Conservation (phyloP, 352 stramenopile species). For the Pseudoperonospora humuli region DNA sequence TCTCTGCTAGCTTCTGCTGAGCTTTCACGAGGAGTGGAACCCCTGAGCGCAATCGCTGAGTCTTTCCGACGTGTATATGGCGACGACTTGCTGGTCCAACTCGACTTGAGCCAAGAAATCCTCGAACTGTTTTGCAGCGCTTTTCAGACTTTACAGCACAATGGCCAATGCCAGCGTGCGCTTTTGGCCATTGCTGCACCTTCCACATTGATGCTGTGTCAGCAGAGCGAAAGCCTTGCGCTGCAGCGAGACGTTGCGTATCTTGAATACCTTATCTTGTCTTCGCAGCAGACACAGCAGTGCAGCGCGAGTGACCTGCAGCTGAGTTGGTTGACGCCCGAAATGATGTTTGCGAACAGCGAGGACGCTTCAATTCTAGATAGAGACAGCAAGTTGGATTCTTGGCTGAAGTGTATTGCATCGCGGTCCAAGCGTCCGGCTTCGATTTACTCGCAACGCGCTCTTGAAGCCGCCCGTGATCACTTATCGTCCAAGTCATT, state of each 20-base stretch:
- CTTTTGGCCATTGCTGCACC: conserved; percentile 21
- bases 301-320: conserved; percentile 16
- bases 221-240: conserved; percentile 42
- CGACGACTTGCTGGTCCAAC: conserved; percentile 30
- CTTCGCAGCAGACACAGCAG: conserved; percentile 8
- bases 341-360: conserved; percentile 3
- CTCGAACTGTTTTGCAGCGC: conserved; percentile 30
- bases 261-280: conserved; percentile 50
- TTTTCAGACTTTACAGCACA: conserved; percentile 18
- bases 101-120: conserved; percentile 35
- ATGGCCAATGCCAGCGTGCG: conserved; percentile 28
- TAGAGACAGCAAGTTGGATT: conserved; percentile 2
- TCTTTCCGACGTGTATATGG: conserved; percentile 67
- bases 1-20: conserved; percentile 53
- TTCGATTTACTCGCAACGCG: conserved; percentile 18
- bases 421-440: conserved; percentile 14
- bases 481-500: conserved; percentile 48
- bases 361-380: neutral
- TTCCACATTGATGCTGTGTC: conserved; percentile 54
- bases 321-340: conserved; percentile 22
- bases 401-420: conserved; percentile 32
- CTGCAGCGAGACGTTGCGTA: conserved; percentile 55
- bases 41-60: conserved; percentile 36
- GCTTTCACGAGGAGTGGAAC: conserved; percentile 44
- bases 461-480: conserved; percentile 34